phyloP scores from a whole-genome alignment of 345 rosid species.

The Brassica napus region DNA sequence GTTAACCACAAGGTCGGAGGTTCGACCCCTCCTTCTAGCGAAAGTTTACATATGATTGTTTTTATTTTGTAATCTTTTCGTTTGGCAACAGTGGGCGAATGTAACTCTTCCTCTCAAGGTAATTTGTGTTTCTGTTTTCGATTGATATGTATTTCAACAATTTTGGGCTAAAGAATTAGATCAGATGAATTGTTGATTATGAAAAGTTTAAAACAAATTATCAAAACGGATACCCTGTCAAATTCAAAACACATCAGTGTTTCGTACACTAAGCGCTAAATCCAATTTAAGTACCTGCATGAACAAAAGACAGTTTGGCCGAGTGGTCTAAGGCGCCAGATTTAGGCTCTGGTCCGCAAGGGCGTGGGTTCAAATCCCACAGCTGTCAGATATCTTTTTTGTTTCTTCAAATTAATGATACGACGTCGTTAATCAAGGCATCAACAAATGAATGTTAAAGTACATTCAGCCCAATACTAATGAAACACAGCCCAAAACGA shows the following conservation, averaged over 20 bases:
- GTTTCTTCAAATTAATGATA: background rate
- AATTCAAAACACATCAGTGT: no score
- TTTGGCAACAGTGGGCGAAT: conserved; percentile 78
- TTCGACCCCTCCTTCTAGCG: conserved; percentile 72
- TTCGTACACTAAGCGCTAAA: no score
- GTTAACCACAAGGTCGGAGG: conserved; percentile 88
- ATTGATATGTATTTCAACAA: no score
- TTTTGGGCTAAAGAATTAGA: no score
- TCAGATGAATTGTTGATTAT: no score
- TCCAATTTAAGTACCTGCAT: no score
- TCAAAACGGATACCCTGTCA: no score
- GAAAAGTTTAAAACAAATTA: no score
- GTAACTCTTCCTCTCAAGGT: conserved; percentile 72
- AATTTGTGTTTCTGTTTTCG: no score
- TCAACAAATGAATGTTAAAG: background rate
- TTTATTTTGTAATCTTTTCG: no score
- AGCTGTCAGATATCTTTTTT: conserved; percentile 56
- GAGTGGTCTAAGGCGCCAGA: conserved; percentile 99
- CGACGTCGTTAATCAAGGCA: background rate
- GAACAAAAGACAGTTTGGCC: conserved; percentile 88
- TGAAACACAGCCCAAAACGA: background rate
- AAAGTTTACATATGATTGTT: no score
- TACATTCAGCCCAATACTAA: background rate
- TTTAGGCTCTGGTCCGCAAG: conserved; percentile 99
- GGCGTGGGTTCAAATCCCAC: conserved; percentile 99